These are phyloP conservation scores for Ilex aquifolium DNA, from an alignment of 257 asterid genomes.

Conservation along the genomic window DNA sequence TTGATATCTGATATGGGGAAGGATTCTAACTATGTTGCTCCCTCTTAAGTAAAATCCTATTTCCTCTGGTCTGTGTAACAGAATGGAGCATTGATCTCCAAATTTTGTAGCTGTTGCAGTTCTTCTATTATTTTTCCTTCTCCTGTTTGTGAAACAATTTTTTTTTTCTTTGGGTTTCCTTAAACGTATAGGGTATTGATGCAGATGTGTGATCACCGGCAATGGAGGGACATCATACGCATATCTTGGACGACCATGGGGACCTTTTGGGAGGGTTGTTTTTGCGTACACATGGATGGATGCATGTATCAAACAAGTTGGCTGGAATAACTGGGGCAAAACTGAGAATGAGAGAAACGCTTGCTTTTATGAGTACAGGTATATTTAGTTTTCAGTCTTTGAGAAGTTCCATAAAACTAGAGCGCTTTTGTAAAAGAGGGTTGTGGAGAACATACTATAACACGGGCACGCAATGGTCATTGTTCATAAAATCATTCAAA, in stretches of 20 bases:
- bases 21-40: too few relatives aligned
- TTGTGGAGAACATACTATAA: neutral
- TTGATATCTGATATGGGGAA: too few relatives aligned
- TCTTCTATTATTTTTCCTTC: neutral
- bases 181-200: constrained; percentile 8
- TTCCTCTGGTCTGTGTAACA: too few relatives aligned
- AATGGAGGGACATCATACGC: constrained; percentile 55
- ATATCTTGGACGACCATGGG: constrained; percentile 96
- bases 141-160: neutral
- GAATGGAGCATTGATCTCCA: too few relatives aligned
- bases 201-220: constrained; percentile 94
- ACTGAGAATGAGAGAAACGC: constrained; percentile 85
- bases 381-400: neutral
- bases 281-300: constrained; percentile 75
- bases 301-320: constrained; percentile 58
- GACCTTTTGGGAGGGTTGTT: constrained; percentile 95
- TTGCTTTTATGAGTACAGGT: constrained; percentile 96
- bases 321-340: constrained; percentile 98
- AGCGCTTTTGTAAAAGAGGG: neutral
- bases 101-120: too few relatives aligned
- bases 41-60: too few relatives aligned
- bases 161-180: neutral
- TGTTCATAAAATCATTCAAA: too few relatives aligned
- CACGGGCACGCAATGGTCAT: neutral
- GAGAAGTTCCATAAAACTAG: too few relatives aligned